Conservation (phyloP, 2,329 filamentous ascomycete genomes). For the Phaeoacremonium minimum region DNA sequence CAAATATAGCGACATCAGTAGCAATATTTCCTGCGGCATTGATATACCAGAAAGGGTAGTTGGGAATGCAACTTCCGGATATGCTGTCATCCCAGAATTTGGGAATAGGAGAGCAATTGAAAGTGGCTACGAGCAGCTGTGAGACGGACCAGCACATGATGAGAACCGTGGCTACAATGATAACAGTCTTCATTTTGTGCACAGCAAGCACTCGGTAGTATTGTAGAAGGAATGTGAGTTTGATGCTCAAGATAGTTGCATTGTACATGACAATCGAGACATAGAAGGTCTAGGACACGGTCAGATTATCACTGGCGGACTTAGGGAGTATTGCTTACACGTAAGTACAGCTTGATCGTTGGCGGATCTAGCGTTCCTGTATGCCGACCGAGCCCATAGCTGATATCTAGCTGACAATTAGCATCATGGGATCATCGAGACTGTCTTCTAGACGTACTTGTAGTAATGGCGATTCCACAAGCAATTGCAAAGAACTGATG, state of each 20-base stretch:
- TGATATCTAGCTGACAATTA: too few species aligned
- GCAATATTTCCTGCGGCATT: conserved; percentile 7
- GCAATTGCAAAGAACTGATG: too few species aligned
- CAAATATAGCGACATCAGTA: conserved; percentile 6
- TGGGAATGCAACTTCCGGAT: conserved; percentile 3
- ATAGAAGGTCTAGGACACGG: conserved; percentile 5
- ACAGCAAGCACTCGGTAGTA: conserved; percentile 6
- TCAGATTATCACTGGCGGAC: too few species aligned
- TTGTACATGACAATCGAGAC: conserved; percentile 7
- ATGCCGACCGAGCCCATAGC: too few species aligned
- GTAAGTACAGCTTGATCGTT: too few species aligned
- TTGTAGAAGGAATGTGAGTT: conserved; percentile 5
- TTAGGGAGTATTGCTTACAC: too few species aligned
- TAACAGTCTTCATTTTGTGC: conserved; percentile 1
- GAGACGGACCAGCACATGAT: conserved; percentile 3
- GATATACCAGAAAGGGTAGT: conserved; percentile 5
- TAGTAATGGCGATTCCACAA: too few species aligned
- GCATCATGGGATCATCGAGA: too few species aligned
- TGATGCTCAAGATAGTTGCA: conserved; percentile 2
- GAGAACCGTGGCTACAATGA: neutral
- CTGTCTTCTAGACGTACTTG: too few species aligned
- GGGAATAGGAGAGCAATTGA: conserved; percentile 2
- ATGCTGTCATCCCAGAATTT: conserved; percentile 6
- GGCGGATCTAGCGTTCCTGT: too few species aligned
- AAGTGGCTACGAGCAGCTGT: conserved; percentile 1